Conservation (phyloP, 805 yeast species). For the Yamadazyma insecticola region DNA sequence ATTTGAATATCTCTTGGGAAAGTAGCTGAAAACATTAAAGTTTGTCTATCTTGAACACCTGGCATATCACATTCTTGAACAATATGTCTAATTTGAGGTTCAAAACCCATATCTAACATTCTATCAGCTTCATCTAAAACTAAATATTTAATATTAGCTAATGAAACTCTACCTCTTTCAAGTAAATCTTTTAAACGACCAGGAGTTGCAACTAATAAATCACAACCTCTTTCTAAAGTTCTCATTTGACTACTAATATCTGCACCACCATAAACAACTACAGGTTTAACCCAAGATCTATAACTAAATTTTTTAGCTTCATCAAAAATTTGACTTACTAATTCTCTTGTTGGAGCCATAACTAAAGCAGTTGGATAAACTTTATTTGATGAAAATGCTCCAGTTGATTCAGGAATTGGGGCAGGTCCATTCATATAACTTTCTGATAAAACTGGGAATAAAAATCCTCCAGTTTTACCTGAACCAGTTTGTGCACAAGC, state of each 20-base stretch:
- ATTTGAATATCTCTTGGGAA: conserved; percentile 97
- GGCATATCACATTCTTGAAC: conserved; percentile 99
- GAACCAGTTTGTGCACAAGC: conserved; percentile 99
- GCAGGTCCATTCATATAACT: conserved; percentile 88
- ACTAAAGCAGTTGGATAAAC: conserved; percentile 93
- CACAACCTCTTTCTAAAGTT: conserved; percentile 90
- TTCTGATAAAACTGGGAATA: conserved; percentile 94
- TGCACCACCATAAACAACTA: conserved; percentile 98
- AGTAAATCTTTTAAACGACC: conserved; percentile 96
- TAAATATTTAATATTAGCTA: conserved; percentile 84
- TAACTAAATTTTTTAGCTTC: conserved; percentile 94
- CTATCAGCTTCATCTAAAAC: conserved; percentile 99
- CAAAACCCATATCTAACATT: conserved; percentile 99
- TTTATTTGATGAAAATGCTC: conserved; percentile 60
- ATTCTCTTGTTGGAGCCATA: conserved; percentile 98
- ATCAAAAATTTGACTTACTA: conserved; percentile 93
- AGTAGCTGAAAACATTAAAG: conserved; percentile 97
- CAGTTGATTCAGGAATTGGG: conserved; percentile 43
- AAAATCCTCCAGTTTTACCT: conserved; percentile 99
- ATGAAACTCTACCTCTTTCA: conserved; percentile 91
- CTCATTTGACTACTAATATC: conserved; percentile 84
- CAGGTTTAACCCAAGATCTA: conserved; percentile 97
- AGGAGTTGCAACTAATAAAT: conserved; percentile 95
- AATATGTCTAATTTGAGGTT: conserved; percentile 97
- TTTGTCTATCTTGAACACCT: conserved; percentile 82